Conservation (phyloP, 169 alveolate species). For the Plasmodium ovale region DNA sequence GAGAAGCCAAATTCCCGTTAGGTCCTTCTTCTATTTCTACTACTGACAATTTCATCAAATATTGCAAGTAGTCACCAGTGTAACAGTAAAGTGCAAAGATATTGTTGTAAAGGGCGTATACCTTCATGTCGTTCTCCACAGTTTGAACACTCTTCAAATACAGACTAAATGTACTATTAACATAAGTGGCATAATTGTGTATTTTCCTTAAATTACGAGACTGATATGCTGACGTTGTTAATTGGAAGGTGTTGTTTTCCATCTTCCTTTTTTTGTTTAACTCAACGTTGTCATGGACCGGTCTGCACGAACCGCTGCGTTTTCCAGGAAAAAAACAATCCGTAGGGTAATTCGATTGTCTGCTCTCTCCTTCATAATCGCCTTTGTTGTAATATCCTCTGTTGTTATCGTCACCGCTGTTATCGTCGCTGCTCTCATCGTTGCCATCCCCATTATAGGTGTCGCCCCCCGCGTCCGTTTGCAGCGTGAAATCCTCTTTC, state of each 20-base stretch:
- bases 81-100: conserved; percentile 48
- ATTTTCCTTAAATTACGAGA: neutral
- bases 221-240: neutral
- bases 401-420: neutral
- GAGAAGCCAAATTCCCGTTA: neutral
- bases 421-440: neutral
- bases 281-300: too few relatives aligned
- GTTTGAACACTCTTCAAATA: conserved; percentile 23
- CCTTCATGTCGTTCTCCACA: conserved; percentile 16
- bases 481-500: conserved; percentile 9
- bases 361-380: neutral
- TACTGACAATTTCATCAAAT: neutral
- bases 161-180: conserved; percentile 37
- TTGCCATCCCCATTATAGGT: neutral
- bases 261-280: neutral
- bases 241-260: neutral
- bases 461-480: neutral
- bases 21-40: neutral
- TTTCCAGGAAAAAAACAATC: too few relatives aligned
- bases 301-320: too few relatives aligned
- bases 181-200: conserved; percentile 4
- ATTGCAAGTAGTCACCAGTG: conserved; percentile 30
- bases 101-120: conserved; percentile 49
- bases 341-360: too few relatives aligned
- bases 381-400: neutral